phyloP scores from a whole-genome alignment of 2,329 filamentous ascomycete genomes.

The Corynespora cassiicola region DNA sequence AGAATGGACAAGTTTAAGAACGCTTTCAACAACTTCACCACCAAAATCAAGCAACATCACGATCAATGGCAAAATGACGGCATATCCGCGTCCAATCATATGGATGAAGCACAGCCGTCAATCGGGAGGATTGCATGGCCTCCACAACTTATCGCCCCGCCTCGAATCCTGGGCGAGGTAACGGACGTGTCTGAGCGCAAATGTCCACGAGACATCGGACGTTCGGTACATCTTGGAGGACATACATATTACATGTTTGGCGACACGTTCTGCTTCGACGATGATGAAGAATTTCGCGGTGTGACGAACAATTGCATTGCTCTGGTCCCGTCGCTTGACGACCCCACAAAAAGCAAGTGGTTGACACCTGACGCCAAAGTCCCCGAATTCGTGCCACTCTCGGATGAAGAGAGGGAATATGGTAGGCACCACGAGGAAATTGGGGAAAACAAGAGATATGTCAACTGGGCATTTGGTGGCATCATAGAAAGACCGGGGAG shows the following conservation, averaged over 20 bases:
- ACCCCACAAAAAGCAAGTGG: constrained; percentile 14
- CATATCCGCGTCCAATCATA: too few relatives aligned
- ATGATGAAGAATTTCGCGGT: constrained; percentile 7
- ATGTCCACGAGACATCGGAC: constrained; percentile 14
- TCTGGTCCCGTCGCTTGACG: constrained; percentile 5
- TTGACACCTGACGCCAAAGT: constrained; percentile 6
- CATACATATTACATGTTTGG: constrained; percentile 18
- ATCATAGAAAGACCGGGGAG: constrained; percentile 11
- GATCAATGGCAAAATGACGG: not conserved
- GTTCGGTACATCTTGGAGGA: constrained; percentile 11
- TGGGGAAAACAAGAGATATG: constrained; percentile 13
- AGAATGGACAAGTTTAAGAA: constrained; percentile 8
- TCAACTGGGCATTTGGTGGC: constrained; percentile 19
- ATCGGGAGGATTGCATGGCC: constrained; percentile 12
- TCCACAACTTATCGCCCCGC: constrained; percentile 5
- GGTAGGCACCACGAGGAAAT: constrained; percentile 8
- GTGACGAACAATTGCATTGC: constrained; percentile 20
- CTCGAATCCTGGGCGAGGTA: constrained; percentile 12
- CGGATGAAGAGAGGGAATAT: constrained; percentile 7
- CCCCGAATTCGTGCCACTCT: constrained; percentile 13
- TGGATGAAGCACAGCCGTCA: not conserved
- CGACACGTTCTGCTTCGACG: constrained; percentile 20
- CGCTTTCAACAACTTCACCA: constrained; percentile 3
- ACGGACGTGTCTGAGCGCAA: constrained; percentile 10
- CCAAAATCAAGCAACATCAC: constrained; percentile 1